Evolutionary conservation across 169 alveolate species (phyloP), one percentile per base, ranked within the genome.

Genomic region (Cryptosporidium sp.): DNA sequence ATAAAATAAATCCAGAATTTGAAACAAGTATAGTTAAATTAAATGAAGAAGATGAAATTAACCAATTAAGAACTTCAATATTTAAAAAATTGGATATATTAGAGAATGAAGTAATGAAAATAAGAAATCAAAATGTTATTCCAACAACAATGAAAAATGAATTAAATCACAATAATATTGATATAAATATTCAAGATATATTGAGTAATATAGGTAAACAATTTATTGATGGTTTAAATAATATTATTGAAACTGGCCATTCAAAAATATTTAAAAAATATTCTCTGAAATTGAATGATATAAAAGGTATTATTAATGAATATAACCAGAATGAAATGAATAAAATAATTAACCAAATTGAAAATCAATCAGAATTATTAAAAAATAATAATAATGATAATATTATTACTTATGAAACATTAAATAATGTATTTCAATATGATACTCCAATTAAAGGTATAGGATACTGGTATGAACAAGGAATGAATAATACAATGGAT

Each of bases 381-480:
- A 48, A 9, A 70, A 16, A 14, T 4, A 39, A 39, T 56, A 31
- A 70, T 71, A 6, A 51, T 71, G 6, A 51, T 31, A 31, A 31
- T 31, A 31, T 31, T 56, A 16, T 37, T 60, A 60, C 8, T 60
- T 14, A 37, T 42, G 75, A 75, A 21, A 14, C 58, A n/a, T 60
- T 31, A 14, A 48, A 37, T 35, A n/a, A 48, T 26, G 61, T n/a
- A 61, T 26, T 42, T 61, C 33, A 60, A 42, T 61, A 33, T 35
- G 70, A 75, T 33, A 33, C 45, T 80, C 87, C 87, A 35, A 44
- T 80, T 35, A 80, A 60, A 61, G 87, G 80, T 37, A 80, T 80
- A 12, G 75, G 87, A 29, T 65, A 45, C 31, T 80, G 87, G 87
- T 60, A 3, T 61, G 87, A 80, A n/a, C 75, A 61, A 10, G 87